These are phyloP conservation scores for Plantago rigida DNA, from an alignment of 305 asterid genomes.

Conservation along the genomic window DNA sequence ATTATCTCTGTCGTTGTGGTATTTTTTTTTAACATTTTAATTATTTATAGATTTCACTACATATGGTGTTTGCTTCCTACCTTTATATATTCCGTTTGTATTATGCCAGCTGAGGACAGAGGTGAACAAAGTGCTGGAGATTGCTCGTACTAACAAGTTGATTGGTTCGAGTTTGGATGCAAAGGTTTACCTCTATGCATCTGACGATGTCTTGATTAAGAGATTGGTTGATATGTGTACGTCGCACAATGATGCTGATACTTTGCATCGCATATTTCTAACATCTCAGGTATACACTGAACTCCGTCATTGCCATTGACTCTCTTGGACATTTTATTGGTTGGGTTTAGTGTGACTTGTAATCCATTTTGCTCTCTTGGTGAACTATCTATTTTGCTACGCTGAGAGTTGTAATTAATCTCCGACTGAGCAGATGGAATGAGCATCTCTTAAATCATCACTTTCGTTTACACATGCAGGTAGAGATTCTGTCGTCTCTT, in stretches of 20 bases:
- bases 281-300: constrained; percentile 68
- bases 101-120: constrained; percentile 72
- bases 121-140: constrained; percentile 87
- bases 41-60: not conserved
- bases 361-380: too few species aligned
- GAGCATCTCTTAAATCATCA: too few species aligned
- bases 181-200: constrained; percentile 62
- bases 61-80: not conserved
- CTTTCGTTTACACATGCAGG: constrained; percentile 41
- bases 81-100: constrained; percentile 19
- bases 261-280: constrained; percentile 69
- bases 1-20: too few species aligned
- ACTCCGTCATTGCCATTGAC: not conserved
- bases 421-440: too few species aligned
- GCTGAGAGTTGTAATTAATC: not conserved
- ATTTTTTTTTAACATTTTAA: too few species aligned
- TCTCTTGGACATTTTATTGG: too few species aligned
- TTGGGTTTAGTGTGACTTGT: not conserved
- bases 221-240: constrained; percentile 44
- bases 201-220: constrained; percentile 44
- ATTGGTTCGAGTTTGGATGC: constrained; percentile 97
- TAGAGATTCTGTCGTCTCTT: constrained; percentile 56
- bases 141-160: constrained; percentile 67
- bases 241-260: constrained; percentile 65
- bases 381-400: not conserved